Conservation (phyloP, 352 stramenopile species). For the Globisporangium canariense region DNA sequence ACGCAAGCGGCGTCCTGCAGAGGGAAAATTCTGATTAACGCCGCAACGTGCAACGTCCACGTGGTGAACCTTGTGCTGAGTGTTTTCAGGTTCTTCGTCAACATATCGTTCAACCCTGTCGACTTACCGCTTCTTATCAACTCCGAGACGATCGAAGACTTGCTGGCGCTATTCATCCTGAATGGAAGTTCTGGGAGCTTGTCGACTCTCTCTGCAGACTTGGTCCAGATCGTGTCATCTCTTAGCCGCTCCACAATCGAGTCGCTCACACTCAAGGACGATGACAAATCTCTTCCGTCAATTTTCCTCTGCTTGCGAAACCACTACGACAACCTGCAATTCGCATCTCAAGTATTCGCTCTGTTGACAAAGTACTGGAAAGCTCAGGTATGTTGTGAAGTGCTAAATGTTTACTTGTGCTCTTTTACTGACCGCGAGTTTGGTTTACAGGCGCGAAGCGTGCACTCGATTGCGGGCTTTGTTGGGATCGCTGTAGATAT, state of each 20-base stretch:
- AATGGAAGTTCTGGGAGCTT: constrained; percentile 27
- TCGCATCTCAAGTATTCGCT: constrained; percentile 55
- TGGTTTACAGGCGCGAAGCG: constrained; percentile 23
- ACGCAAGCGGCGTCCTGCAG: constrained; percentile 29
- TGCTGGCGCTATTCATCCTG: constrained; percentile 55
- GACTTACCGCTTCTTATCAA: constrained; percentile 53
- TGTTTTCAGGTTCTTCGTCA: constrained; percentile 61
- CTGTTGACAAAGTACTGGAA: constrained; percentile 54
- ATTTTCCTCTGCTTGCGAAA: constrained; percentile 65
- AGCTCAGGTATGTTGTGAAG: constrained; percentile 20
- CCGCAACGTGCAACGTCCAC: constrained; percentile 30
- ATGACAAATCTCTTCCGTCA: constrained; percentile 50
- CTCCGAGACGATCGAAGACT: constrained; percentile 46
- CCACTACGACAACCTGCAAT: constrained; percentile 36
- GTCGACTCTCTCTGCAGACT: constrained; percentile 28
- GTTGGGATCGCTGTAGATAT: constrained; percentile 58
- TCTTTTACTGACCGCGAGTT: not conserved
- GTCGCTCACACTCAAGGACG: constrained; percentile 36
- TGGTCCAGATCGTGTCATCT: constrained; percentile 44
- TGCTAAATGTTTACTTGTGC: not conserved
- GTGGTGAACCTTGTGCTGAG: constrained; percentile 28
- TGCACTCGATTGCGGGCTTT: constrained; percentile 49
- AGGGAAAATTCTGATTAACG: constrained; percentile 39
- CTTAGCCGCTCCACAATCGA: constrained; percentile 43
- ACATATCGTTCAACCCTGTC: constrained; percentile 41